A percentile compares a stretch with the other conserved stretches of the same genome.
Conservation (phyloP, 352 stramenopile genomes). For the Globisporangium canariense region DNA sequence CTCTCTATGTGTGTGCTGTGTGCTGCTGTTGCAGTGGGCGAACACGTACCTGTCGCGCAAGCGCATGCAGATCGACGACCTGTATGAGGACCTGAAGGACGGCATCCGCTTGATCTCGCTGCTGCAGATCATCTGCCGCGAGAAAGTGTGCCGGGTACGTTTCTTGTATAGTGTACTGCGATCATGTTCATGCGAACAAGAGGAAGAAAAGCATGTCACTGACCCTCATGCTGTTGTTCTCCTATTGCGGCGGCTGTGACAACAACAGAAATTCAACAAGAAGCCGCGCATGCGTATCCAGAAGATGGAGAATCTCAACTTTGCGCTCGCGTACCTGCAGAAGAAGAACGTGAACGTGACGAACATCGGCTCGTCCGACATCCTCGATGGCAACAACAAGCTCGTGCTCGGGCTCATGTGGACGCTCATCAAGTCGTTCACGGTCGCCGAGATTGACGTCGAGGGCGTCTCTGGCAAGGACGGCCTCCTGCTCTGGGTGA, state of each 20-base stretch:
- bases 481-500: slow-evolving; percentile 87
- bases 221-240: background rate
- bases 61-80: slow-evolving; percentile 86
- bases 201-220: background rate
- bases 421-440: slow-evolving; percentile 91
- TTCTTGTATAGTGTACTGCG: background rate
- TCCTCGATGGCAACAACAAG: slow-evolving; percentile 90
- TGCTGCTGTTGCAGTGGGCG: slow-evolving; percentile 53
- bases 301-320: slow-evolving; percentile 92
- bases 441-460: slow-evolving; percentile 83
- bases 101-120: slow-evolving; percentile 85
- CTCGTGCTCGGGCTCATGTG: slow-evolving; percentile 91
- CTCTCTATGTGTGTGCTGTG: background rate
- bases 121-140: slow-evolving; percentile 86
- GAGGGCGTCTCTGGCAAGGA: slow-evolving; percentile 90
- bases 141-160: slow-evolving; percentile 83
- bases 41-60: slow-evolving; percentile 89
- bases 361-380: slow-evolving; percentile 91
- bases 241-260: background rate
- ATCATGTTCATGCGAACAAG: background rate
- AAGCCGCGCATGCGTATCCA: slow-evolving; percentile 92
- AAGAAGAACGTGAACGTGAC: slow-evolving; percentile 88
- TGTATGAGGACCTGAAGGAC: slow-evolving; percentile 88
- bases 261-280: slow-evolving; percentile 89
- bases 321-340: slow-evolving; percentile 87